Conservation (phyloP, 176 grass and related monocot species). For the Alopecurus myosuroides region DNA sequence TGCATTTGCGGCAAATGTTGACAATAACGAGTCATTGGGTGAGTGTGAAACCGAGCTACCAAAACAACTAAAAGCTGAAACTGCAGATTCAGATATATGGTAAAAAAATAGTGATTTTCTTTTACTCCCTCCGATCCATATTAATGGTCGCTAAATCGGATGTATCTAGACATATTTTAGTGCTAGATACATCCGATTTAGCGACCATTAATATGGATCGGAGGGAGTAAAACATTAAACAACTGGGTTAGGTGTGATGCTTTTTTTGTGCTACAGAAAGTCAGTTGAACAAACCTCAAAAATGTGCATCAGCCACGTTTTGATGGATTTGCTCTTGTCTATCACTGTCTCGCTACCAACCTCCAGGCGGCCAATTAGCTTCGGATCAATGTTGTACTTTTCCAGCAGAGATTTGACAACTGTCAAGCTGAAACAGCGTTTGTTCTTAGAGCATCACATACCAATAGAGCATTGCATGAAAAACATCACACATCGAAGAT, state of each 20-base stretch:
- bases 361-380: slow-evolving; percentile 64
- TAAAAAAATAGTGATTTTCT: not conserved
- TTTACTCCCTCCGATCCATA: too few relatives aligned
- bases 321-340: slow-evolving; percentile 96
- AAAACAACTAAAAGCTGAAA: slow-evolving; percentile 3
- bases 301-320: slow-evolving; percentile 91
- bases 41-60: not conserved
- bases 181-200: too few relatives aligned
- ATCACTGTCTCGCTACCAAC: slow-evolving; percentile 87
- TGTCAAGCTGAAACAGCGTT: slow-evolving; percentile 62
- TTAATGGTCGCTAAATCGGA: too few relatives aligned
- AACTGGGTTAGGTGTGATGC: not conserved
- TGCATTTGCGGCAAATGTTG: slow-evolving; percentile 27
- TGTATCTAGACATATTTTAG: too few relatives aligned
- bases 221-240: not conserved
- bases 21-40: not conserved
- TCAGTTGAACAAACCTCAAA: slow-evolving; percentile 57
- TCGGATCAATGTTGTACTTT: slow-evolving; percentile 71
- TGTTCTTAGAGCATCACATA: slow-evolving; percentile 23
- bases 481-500: not conserved
- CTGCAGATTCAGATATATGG: not conserved
- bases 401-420: slow-evolving; percentile 58
- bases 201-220: too few relatives aligned
- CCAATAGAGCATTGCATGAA: not conserved
- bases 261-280: not conserved